Conservation (phyloP, 1,139 yeast species). For the Candida glucosophila region DNA sequence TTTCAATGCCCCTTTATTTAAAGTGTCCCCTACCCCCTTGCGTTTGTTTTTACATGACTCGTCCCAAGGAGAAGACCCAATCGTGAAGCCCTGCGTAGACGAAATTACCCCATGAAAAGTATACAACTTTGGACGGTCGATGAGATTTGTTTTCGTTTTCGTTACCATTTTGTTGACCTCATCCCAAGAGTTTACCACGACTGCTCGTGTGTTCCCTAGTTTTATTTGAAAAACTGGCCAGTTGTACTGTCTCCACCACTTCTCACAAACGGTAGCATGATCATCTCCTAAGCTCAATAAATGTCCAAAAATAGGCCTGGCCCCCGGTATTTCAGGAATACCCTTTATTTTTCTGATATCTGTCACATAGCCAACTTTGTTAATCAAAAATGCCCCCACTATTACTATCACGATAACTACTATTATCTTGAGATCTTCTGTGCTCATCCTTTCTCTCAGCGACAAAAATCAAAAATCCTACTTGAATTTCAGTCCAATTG, state of each 20-base stretch:
- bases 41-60: conserved; percentile 5
- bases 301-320: conserved; percentile 4
- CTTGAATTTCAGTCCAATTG: no score
- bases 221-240: conserved; percentile 4
- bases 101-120: conserved; percentile 4
- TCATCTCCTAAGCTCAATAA: conserved; percentile 4
- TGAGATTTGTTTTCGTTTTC: conserved; percentile 4
- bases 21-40: conserved; percentile 3
- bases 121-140: conserved; percentile 4
- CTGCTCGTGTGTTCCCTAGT: conserved; percentile 4
- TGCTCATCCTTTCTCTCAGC: not conserved
- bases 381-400: conserved; percentile 1
- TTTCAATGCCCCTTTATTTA: conserved; percentile 4
- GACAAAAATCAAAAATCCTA: no score
- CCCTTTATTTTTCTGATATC: conserved; percentile 4
- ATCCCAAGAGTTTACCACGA: conserved; percentile 5
- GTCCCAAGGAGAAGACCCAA: conserved; percentile 5
- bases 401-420: not conserved
- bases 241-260: conserved; percentile 5
- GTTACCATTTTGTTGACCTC: conserved; percentile 4
- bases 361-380: conserved; percentile 3
- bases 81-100: conserved; percentile 4
- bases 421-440: conserved; percentile 1
- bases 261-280: conserved; percentile 4
- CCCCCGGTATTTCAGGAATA: conserved; percentile 3